These are phyloP conservation scores for Fusarium bulbicola DNA, from an alignment of 2,329 filamentous ascomycete species.

Conservation along the genomic window DNA sequence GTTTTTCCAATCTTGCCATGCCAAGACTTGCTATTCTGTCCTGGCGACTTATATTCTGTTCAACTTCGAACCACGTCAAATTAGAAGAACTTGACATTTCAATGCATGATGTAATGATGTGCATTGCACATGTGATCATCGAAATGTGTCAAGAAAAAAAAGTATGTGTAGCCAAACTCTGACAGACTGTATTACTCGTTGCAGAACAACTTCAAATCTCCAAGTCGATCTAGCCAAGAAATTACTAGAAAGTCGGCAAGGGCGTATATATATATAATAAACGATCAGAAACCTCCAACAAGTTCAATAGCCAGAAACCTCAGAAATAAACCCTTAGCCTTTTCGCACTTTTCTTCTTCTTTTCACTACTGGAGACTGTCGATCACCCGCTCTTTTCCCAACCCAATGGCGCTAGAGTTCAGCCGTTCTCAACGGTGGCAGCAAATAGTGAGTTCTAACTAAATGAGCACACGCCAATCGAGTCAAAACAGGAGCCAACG, in stretches of 20 bases:
- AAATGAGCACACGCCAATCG: background rate
- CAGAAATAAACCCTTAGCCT: background rate
- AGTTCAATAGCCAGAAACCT: background rate
- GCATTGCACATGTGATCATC: background rate
- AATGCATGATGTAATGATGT: slow-evolving; percentile 24
- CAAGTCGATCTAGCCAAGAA: background rate
- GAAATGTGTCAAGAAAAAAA: background rate
- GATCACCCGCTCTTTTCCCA: slow-evolving; percentile 17
- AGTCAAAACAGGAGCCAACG: background rate
- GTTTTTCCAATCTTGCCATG: background rate
- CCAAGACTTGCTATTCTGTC: background rate
- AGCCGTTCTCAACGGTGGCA: background rate
- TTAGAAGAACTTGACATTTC: background rate
- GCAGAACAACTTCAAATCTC: background rate
- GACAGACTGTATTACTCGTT: background rate
- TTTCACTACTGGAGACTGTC: slow-evolving; percentile 6
- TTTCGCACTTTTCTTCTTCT: background rate
- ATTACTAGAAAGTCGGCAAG: background rate
- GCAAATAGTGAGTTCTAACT: background rate
- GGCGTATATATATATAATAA: background rate
- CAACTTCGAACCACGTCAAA: background rate
- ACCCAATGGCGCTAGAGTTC: slow-evolving; percentile 8
- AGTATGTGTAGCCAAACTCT: background rate
- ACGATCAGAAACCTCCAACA: background rate
- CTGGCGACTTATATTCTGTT: background rate